These are phyloP conservation scores for Tetrapisispora taiwanensis DNA, from an alignment of 805 yeast genomes.

Conservation along the genomic window DNA sequence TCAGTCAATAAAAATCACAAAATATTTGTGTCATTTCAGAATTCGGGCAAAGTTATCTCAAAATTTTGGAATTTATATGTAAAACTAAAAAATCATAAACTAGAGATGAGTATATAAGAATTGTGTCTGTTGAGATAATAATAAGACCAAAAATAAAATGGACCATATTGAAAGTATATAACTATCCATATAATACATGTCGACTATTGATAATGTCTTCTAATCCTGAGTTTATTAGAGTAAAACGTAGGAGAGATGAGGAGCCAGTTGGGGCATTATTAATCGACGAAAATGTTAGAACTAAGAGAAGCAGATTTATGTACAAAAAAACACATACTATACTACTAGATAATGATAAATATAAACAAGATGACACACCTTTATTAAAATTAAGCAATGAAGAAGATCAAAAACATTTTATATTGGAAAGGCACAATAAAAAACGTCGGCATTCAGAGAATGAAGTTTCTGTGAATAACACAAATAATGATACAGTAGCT, in stretches of 20 bases:
- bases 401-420: constrained; percentile 19
- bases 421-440: constrained; percentile 24
- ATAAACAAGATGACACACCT: constrained; percentile 23
- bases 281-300: constrained; percentile 20
- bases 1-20: no score
- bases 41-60: background rate
- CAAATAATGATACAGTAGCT: constrained; percentile 6
- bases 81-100: no score
- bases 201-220: background rate
- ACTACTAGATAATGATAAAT: constrained; percentile 20
- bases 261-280: constrained; percentile 77
- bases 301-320: constrained; percentile 28
- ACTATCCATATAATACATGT: no score
- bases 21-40: background rate
- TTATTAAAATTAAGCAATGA: constrained; percentile 19
- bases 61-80: background rate
- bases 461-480: constrained; percentile 10
- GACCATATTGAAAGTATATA: no score
- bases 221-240: constrained; percentile 59
- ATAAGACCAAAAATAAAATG: no score
- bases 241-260: constrained; percentile 77
- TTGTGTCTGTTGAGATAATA: no score
- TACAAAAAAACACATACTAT: constrained; percentile 43
- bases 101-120: no score
- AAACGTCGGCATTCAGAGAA: constrained; percentile 14